These are phyloP conservation scores for Alternaria incomplexa DNA, from an alignment of 2,329 filamentous ascomycete genomes.

Conservation along the genomic window DNA sequence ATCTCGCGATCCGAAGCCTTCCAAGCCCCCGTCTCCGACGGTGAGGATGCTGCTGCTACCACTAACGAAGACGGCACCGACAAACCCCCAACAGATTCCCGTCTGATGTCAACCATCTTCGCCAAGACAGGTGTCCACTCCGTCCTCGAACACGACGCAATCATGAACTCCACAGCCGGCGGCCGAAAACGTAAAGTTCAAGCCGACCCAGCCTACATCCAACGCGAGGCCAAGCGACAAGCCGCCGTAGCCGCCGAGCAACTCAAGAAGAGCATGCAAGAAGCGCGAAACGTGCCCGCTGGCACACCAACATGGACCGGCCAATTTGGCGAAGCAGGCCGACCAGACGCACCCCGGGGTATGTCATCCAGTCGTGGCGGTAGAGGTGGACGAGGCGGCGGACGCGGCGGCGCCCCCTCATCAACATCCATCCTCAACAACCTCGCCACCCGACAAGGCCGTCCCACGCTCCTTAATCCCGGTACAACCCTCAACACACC, in stretches of 20 bases:
- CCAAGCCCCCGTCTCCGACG: conserved; percentile 35
- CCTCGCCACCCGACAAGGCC: conserved; percentile 50
- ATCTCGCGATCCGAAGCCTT: conserved; percentile 55
- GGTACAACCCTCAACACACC: conserved; percentile 2
- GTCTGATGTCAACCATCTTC: conserved; percentile 89
- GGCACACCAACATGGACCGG: conserved; percentile 96
- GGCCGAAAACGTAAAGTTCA: conserved; percentile 68
- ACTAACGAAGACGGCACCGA: conserved; percentile 17
- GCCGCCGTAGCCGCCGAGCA: conserved; percentile 79
- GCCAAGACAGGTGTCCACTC: conserved; percentile 84
- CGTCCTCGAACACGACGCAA: conserved; percentile 91
- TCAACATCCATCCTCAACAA: conserved; percentile 53
- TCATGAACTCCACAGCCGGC: conserved; percentile 60
- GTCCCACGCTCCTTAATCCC: conserved; percentile 14
- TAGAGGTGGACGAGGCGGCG: conserved; percentile 32
- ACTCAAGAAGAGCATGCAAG: conserved; percentile 73
- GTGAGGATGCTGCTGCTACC: conserved; percentile 29
- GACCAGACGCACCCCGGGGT: conserved; percentile 53
- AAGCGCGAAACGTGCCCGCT: conserved; percentile 74
- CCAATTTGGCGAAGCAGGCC: conserved; percentile 76
- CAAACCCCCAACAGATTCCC: conserved; percentile 55
- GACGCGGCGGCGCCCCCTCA: conserved; percentile 50
- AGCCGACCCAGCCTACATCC: conserved; percentile 78
- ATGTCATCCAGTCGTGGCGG: conserved; percentile 53
- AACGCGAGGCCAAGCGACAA: conserved; percentile 79